Evolutionary conservation across 768 basidiomycete genomes (phyloP).

Genomic region (Suillus subaureus): DNA sequence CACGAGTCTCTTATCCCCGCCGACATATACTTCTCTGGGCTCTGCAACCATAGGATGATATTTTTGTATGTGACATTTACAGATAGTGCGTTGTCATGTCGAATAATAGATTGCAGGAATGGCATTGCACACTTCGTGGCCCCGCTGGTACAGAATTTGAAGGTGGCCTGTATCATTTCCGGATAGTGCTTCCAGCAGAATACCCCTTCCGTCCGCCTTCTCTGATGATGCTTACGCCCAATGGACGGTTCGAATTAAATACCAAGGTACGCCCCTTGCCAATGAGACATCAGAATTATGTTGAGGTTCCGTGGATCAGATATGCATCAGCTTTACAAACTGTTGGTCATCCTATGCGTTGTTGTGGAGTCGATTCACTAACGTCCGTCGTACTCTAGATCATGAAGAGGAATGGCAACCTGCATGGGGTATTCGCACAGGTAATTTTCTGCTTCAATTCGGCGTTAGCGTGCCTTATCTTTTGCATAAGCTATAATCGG

Average conservation of each 20-base stretch:
- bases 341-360: constrained; percentile 50
- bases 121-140: constrained; percentile 97
- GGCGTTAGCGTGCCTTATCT: constrained; percentile 18
- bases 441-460: constrained; percentile 40
- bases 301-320: constrained; percentile 45
- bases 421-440: constrained; percentile 96
- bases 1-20: constrained; percentile 8
- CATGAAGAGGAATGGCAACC: constrained; percentile 98
- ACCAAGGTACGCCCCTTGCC: constrained; percentile 70
- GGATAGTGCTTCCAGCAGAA: constrained; percentile 86
- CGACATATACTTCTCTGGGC: constrained; percentile 11
- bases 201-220: constrained; percentile 97
- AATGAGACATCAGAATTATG: not conserved
- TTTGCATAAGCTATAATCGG: constrained; percentile 71
- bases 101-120: constrained; percentile 54
- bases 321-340: constrained; percentile 91
- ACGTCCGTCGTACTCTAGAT: constrained; percentile 49
- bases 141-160: constrained; percentile 88
- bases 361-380: constrained; percentile 28
- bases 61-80: constrained; percentile 63
- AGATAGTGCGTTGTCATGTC: constrained; percentile 17
- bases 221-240: constrained; percentile 94
- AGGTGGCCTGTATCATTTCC: constrained; percentile 95
- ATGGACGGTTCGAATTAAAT: constrained; percentile 94
- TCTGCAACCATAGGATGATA: constrained; percentile 64